Percentiles rank a stretch among this genome's conserved stretches.
These are phyloP conservation scores for Stephania japonica DNA, from an alignment of 164 flowering plant species.

Conservation along the genomic window DNA sequence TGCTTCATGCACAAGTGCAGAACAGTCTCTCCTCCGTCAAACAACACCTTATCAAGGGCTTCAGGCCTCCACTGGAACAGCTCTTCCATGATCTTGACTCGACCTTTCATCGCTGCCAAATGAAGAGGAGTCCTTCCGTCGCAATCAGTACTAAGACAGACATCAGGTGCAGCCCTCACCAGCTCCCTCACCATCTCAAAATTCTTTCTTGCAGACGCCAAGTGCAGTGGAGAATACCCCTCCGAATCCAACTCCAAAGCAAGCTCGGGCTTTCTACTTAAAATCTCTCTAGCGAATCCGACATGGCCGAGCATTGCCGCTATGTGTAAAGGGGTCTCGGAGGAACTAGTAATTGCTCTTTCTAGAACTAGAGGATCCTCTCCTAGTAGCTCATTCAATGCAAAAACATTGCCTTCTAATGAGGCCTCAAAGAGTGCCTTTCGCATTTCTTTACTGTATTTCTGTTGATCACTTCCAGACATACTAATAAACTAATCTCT, in stretches of 20 bases:
- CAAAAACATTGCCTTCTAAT: conserved; percentile 1
- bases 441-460: no score
- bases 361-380: conserved; percentile 18
- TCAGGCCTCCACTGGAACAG: conserved; percentile 13
- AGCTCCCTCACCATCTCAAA: conserved; percentile 4
- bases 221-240: background rate
- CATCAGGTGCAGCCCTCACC: background rate
- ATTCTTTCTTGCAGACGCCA: conserved; percentile 1
- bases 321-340: conserved; percentile 10
- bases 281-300: conserved; percentile 2
- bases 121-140: conserved; percentile 30
- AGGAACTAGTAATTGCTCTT: background rate
- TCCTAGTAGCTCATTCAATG: conserved; percentile 6
- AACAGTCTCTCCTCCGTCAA: conserved; percentile 18
- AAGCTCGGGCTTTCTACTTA: conserved; percentile 5
- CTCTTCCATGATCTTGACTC: conserved; percentile 18
- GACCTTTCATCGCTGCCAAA: conserved; percentile 25
- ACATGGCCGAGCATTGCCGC: conserved; percentile 8
- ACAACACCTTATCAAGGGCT: background rate
- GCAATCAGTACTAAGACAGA: conserved; percentile 12
- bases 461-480: no score
- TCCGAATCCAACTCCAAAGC: background rate
- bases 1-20: conserved; percentile 19
- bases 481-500: no score
- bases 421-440: no score